Conservation (phyloP, 2,329 filamentous ascomycete genomes). For the Lizonia empirigonia region DNA sequence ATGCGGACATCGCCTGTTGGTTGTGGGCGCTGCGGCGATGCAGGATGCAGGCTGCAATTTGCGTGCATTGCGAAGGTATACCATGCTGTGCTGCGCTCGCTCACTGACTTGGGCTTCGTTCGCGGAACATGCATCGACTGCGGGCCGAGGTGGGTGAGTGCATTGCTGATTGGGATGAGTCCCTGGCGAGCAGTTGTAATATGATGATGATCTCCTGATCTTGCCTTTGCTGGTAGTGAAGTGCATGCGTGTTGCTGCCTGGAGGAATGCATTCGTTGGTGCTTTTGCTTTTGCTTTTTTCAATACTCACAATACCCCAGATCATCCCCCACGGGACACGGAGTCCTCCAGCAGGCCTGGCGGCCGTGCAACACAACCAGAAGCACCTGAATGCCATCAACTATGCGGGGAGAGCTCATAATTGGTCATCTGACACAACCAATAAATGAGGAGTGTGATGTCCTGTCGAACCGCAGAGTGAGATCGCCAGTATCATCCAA, state of each 20-base stretch:
- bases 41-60: slow-evolving; percentile 11
- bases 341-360: slow-evolving; percentile 17
- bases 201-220: slow-evolving; percentile 23
- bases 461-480: slow-evolving; percentile 14
- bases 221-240: slow-evolving; percentile 7
- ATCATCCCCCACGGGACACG: slow-evolving; percentile 25
- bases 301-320: slow-evolving; percentile 28
- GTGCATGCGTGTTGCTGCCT: slow-evolving; percentile 6
- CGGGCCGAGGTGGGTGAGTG: slow-evolving; percentile 24
- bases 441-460: slow-evolving; percentile 12
- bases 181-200: slow-evolving; percentile 22
- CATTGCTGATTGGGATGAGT: slow-evolving; percentile 13
- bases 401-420: slow-evolving; percentile 10
- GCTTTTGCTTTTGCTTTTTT: slow-evolving; percentile 26
- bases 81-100: slow-evolving; percentile 1
- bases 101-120: slow-evolving; percentile 24
- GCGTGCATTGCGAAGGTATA: slow-evolving; percentile 10
- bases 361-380: slow-evolving; percentile 30
- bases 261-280: slow-evolving; percentile 15
- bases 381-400: slow-evolving; percentile 22
- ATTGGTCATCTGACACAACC: slow-evolving; percentile 27
- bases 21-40: slow-evolving; percentile 1
- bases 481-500: slow-evolving; percentile 19
- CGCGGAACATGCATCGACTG: slow-evolving; percentile 26
- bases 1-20: slow-evolving; percentile 22